phyloP scores from a whole-genome alignment of 352 stramenopile species.

The Phytopythium delawarense region DNA sequence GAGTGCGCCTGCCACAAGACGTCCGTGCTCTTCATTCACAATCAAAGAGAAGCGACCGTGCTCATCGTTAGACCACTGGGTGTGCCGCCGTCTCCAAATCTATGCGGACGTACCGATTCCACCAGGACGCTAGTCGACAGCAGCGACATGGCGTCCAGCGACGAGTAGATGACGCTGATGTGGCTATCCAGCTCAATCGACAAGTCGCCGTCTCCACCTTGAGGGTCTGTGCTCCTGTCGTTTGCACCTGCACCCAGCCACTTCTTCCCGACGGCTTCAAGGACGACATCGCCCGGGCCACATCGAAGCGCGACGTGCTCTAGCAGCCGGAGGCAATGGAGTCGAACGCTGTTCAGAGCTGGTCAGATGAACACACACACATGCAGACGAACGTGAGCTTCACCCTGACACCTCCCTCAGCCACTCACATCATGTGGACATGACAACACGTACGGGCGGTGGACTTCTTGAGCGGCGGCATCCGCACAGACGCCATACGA shows the following conservation, averaged over 20 bases:
- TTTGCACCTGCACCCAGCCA: not conserved
- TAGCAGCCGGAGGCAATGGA: constrained; percentile 48
- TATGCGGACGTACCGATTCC: constrained; percentile 25
- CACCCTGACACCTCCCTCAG: not conserved
- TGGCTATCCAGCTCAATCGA: constrained; percentile 50
- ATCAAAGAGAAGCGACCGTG: not conserved
- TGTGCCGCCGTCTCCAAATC: not conserved
- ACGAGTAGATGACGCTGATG: constrained; percentile 30
- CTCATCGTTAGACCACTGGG: not conserved
- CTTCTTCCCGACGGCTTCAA: constrained; percentile 31
- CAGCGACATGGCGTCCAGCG: constrained; percentile 18
- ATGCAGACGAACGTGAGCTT: not conserved
- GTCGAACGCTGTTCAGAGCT: constrained; percentile 45
- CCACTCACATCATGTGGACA: not conserved
- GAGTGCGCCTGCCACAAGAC: constrained; percentile 30
- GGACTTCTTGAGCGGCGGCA: constrained; percentile 6
- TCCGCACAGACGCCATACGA: constrained; percentile 37
- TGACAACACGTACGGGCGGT: constrained; percentile 14
- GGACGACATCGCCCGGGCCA: constrained; percentile 28
- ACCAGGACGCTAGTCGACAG: constrained; percentile 16
- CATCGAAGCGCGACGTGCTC: constrained; percentile 38
- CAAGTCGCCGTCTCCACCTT: constrained; percentile 29
- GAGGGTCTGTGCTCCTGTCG: constrained; percentile 8
- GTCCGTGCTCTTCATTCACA: constrained; percentile 12
- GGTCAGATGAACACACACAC: not conserved